A percentile compares a stretch with the other conserved stretches of the same genome.
These are phyloP conservation scores for Entomortierella parvispora DNA, from an alignment of 192 early-diverging fungal species.

Conservation along the genomic window DNA sequence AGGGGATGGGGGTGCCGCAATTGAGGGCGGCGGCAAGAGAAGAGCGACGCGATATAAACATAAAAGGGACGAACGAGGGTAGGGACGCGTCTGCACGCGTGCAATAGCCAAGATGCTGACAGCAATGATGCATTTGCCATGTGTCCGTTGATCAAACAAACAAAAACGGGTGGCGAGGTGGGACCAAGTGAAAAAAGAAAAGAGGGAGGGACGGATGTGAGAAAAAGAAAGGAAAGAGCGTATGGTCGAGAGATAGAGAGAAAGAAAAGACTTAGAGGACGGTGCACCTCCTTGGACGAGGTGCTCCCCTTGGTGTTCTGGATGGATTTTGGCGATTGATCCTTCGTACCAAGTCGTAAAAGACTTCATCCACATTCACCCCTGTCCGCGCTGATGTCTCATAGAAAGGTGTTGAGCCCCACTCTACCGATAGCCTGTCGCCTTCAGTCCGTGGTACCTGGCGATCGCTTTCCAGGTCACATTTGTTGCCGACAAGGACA, in stretches of 20 bases:
- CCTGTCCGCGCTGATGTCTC: constrained; percentile 90
- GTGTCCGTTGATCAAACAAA: too few relatives aligned
- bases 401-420: constrained; percentile 76
- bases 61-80: too few relatives aligned
- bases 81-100: too few relatives aligned
- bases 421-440: constrained; percentile 67
- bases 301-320: constrained; percentile 8
- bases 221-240: neutral
- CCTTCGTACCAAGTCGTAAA: constrained; percentile 89
- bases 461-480: constrained; percentile 82
- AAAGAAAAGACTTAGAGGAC: constrained; percentile 18
- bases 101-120: too few relatives aligned
- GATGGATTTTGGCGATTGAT: constrained; percentile 76
- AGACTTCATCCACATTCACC: constrained; percentile 92
- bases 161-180: too few relatives aligned
- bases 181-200: too few relatives aligned
- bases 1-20: too few relatives aligned
- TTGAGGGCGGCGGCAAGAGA: too few relatives aligned
- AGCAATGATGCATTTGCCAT: too few relatives aligned
- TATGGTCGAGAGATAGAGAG: neutral
- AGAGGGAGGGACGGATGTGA: too few relatives aligned
- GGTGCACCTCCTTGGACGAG: constrained; percentile 13
- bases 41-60: too few relatives aligned
- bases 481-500: constrained; percentile 93
- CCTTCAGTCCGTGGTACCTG: constrained; percentile 74